Conservation (phyloP, 768 basidiomycete genomes). For the Sarcodon aspratus region DNA sequence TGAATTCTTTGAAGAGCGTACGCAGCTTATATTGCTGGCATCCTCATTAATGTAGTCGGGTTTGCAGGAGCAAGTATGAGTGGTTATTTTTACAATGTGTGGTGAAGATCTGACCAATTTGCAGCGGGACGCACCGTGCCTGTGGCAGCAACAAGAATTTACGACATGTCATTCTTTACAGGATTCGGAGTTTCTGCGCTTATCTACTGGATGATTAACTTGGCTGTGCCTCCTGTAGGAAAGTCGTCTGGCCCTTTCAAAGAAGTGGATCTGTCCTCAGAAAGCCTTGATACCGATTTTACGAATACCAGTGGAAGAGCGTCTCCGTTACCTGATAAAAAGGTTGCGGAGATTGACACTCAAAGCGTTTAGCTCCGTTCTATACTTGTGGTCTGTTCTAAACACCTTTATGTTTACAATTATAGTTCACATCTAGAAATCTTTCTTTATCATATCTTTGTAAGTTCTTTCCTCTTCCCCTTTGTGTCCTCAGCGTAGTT, state of each 20-base stretch:
- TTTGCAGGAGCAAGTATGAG: constrained; percentile 62
- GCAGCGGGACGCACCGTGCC: constrained; percentile 51
- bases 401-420: too few species aligned
- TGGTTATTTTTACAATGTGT: background rate
- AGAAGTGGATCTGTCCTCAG: constrained; percentile 42
- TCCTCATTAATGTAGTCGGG: constrained; percentile 74
- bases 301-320: background rate
- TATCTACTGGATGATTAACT: constrained; percentile 50
- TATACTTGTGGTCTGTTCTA: too few species aligned
- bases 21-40: constrained; percentile 57
- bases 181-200: constrained; percentile 62
- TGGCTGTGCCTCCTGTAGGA: constrained; percentile 49
- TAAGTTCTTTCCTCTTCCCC: constrained; percentile 15
- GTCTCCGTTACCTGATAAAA: background rate
- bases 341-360: background rate
- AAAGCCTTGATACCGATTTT: background rate
- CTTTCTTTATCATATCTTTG: too few species aligned
- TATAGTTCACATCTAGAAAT: too few species aligned
- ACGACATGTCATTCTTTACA: constrained; percentile 76
- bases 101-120: background rate
- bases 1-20: too few species aligned
- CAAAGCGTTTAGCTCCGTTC: background rate
- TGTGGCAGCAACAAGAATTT: constrained; percentile 59
- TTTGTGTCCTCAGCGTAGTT: constrained; percentile 56
- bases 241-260: constrained; percentile 32